Conservation (phyloP, 2,329 filamentous ascomycete genomes). For the Pezicula neosporulosa region DNA sequence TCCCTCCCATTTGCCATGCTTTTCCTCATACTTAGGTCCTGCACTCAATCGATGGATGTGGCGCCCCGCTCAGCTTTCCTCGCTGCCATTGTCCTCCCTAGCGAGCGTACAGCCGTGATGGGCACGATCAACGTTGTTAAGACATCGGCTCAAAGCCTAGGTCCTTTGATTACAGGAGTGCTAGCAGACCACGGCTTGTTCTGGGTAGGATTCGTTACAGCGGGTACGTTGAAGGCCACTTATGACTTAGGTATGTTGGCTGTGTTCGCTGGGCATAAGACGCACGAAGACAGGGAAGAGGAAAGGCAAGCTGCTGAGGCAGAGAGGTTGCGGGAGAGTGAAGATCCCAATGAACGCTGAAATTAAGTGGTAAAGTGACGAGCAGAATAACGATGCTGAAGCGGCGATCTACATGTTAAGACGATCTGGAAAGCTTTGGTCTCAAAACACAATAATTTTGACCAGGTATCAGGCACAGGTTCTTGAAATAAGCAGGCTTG, state of each 20-base stretch:
- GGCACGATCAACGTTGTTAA: constrained; percentile 68
- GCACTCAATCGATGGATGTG: constrained; percentile 65
- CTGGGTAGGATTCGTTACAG: constrained; percentile 60
- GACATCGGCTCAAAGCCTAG: constrained; percentile 58
- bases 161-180: constrained; percentile 61
- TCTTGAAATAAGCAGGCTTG: background rate
- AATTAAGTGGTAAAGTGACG: too few relatives aligned
- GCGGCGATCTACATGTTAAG: too few relatives aligned
- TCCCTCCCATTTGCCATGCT: constrained; percentile 50
- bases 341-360: background rate
- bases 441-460: background rate
- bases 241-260: constrained; percentile 58
- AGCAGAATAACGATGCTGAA: too few relatives aligned
- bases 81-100: constrained; percentile 58
- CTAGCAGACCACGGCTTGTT: constrained; percentile 53
- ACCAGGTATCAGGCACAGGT: background rate
- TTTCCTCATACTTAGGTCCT: constrained; percentile 60
- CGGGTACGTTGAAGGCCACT: constrained; percentile 56
- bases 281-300: constrained; percentile 20
- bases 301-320: constrained; percentile 13
- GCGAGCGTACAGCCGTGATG: constrained; percentile 69
- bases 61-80: constrained; percentile 69
- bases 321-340: constrained; percentile 12
- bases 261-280: constrained; percentile 37
- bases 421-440: too few relatives aligned